Evolutionary conservation across 2,329 filamentous ascomycete species (phyloP), one percentile per base, ranked within the genome.

Genomic region (Ophiobolus disseminans): DNA sequence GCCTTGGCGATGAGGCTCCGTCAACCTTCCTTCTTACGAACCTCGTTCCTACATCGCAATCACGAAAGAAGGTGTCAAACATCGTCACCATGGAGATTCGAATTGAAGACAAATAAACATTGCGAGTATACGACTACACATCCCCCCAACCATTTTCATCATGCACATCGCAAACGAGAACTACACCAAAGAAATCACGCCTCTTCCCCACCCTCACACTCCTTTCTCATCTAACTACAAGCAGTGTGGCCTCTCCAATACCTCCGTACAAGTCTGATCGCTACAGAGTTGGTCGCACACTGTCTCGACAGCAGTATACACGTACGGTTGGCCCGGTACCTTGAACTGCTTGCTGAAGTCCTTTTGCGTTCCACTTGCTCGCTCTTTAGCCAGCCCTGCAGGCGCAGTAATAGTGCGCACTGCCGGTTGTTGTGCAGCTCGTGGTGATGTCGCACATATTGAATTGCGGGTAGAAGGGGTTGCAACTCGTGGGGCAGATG

Each of bases 321-420:
- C 65, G 30, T 62, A 68, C 44, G 60, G 62, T 44, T 58, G 57
- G 2, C 57, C 60, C 13, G 53, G 42, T 7, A 64, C 53, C 32
- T 59, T 57, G 46, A 66, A 65, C 55, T 68, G 64, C 51, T 60
- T 59, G 34, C 44, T 53, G 44, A 66, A 66, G 39, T 70, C 59
- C 56, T 62, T 65, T 4, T 56, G n/a, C 48, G 34, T 58, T 58
- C 38, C 44, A 58, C 6, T 26, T 47, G 23, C 60, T 57, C 2
- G 54, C 42, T 31, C 57, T 53, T 47, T 45, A 68, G 1, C 65
- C 66, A 17, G 64, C 64, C 16, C 63, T 43, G 55, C 65, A 70
- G 3, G 62, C 62, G 34, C 66, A 68, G 50, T 66, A 65, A 53
- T 64, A 60, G 23, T 60, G 60, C 43, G 47, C 55, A 4, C 58